Percentiles rank a stretch among this genome's conserved stretches.
phyloP scores from a whole-genome alignment of 2,329 filamentous ascomycete species.

The Aschersonia sp. region DNA sequence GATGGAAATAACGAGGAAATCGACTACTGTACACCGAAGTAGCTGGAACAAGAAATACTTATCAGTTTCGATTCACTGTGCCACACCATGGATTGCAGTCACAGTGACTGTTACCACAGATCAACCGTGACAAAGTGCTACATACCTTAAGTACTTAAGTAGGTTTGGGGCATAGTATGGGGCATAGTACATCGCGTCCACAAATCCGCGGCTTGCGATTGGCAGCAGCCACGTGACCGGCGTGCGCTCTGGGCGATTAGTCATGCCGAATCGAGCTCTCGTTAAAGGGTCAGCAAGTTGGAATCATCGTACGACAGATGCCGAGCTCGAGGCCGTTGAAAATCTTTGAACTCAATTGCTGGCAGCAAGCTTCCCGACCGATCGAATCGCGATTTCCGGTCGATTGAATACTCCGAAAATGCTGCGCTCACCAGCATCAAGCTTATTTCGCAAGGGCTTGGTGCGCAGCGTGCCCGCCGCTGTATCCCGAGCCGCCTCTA shows the following conservation, averaged over 20 bases:
- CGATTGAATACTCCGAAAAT: slow-evolving; percentile 21
- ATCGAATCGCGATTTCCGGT: slow-evolving; percentile 15
- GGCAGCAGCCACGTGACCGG: neutral
- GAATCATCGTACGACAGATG: neutral
- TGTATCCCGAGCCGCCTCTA: slow-evolving; percentile 43
- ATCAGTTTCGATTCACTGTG: no score
- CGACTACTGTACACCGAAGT: no score
- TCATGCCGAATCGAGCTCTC: neutral
- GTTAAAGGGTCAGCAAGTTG: neutral
- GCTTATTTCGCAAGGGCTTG: slow-evolving; percentile 35
- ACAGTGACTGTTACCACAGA: no score
- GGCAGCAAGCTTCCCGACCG: slow-evolving; percentile 10
- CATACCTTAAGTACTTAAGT: no score
- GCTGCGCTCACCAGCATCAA: slow-evolving; percentile 39
- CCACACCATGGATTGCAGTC: no score
- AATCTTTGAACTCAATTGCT: neutral
- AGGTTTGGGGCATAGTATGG: no score
- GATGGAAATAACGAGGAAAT: no score
- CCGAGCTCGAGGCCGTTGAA: slow-evolving; percentile 1
- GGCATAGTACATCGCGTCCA: neutral
- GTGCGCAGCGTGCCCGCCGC: slow-evolving; percentile 28
- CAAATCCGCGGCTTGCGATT: neutral
- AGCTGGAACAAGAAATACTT: no score
- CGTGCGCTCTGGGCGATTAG: neutral
- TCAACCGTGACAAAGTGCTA: no score